Percentiles rank a stretch among this genome's conserved stretches.
Evolutionary conservation across 169 alveolate genomes (phyloP).

Genomic region (Plasmodium billcollinsi): DNA sequence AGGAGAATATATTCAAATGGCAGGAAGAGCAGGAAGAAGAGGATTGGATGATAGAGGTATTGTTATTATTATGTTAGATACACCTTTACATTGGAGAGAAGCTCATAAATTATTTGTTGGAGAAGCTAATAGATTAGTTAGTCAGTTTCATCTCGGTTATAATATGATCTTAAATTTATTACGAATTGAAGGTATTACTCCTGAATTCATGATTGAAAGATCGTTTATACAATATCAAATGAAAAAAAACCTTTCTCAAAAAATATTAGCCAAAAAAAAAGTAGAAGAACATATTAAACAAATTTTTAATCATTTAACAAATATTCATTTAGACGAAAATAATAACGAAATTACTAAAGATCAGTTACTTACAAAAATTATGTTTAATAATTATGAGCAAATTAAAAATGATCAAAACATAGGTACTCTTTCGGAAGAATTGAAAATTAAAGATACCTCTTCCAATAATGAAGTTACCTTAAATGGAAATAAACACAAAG

Average conservation of each 20-base stretch:
- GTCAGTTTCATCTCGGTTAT: conserved; percentile 95
- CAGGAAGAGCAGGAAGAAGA: conserved; percentile 98
- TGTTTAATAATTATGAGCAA: conserved; percentile 62
- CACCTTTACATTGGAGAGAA: conserved; percentile 92
- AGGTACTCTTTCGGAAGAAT: neutral
- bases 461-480: neutral
- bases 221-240: conserved; percentile 97
- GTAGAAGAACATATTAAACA: conserved; percentile 81
- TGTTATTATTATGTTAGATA: conserved; percentile 96
- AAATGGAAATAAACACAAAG: neutral
- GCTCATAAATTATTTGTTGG: conserved; percentile 95
- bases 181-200: conserved; percentile 96
- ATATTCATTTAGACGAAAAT: conserved; percentile 71
- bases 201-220: conserved; percentile 96
- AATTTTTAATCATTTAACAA: conserved; percentile 16
- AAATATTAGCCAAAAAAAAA: conserved; percentile 88
- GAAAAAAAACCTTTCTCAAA: conserved; percentile 85
- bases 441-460: neutral
- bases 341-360: conserved; percentile 80
- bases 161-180: conserved; percentile 97
- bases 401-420: neutral
- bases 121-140: conserved; percentile 93
- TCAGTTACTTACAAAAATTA: conserved; percentile 78
- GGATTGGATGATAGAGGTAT: conserved; percentile 98
- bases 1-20: conserved; percentile 97